Base-by-base conservation (phyloP, 2,329 filamentous ascomycete species). In the Diaporthe ampelina region DNA sequence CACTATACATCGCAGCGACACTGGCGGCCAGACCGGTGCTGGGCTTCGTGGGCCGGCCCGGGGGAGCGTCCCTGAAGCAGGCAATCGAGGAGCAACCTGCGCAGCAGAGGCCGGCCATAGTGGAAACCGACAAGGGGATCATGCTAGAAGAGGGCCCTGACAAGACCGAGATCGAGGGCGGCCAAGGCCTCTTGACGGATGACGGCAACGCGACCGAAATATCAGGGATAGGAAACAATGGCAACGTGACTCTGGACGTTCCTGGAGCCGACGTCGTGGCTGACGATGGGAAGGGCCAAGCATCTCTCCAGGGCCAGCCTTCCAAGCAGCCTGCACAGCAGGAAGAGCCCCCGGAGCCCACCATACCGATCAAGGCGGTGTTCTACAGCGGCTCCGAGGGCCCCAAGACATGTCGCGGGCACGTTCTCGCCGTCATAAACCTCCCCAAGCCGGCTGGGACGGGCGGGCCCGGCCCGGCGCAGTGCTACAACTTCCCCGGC, bases 351-450 rank as follows among this genome's bases (percentile, higher is more conserved):
- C 48, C 63, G 7, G 83, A 83, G 26, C 82, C 84, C 1, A 80
- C 84, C 32, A 82, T 90, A 26, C 84, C 85, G 40, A 88, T 89
- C 77, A 85, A 84, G 0, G 83, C 88, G 45, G 85, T 85, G 3
- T 84, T 90, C 68, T 84, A 82, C 78, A 81, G 80, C 40, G 79
- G 81, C 19, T 76, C 81, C 19, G 82, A 82, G 13, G 82, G 83
- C 0, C 81, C 83, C 3, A 83, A 82, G 50, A 72, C 78, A 52
- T 85, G 83, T 67, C 82, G 83, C 54, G 83, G 83, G 15, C 73
- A 69, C 37, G 76, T 78, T 13, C 75, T 83, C 15, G 73, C 80
- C 29, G 73, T 73, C 3, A 74, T 85, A 52, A 71, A 74, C 58
- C 73, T 83, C 0, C 77, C 81, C 3, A 79, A 79, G 67, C 77